Evolutionary conservation across 176 grass and related monocot genomes (phyloP).

Genomic region (Puccinellia tenuiflora): DNA sequence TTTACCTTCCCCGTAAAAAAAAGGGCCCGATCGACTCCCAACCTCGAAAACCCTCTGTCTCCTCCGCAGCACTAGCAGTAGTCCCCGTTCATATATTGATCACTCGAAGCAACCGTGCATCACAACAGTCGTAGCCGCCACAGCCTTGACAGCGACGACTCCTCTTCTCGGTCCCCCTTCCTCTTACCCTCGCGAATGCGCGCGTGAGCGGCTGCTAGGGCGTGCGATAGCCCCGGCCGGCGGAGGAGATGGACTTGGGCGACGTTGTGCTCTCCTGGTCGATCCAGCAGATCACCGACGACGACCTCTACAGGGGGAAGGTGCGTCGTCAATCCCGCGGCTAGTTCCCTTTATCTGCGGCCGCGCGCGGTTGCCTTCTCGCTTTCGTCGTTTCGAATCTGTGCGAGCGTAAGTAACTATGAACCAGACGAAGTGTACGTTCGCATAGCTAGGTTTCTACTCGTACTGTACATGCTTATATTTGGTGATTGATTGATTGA

Average conservation of each 20-base stretch:
- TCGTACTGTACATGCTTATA: neutral
- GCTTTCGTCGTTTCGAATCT: neutral
- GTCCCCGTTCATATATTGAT: too few species aligned
- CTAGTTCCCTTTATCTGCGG: neutral
- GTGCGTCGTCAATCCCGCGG: conserved; percentile 13
- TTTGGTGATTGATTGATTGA: neutral
- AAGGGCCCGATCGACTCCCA: too few species aligned
- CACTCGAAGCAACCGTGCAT: too few species aligned
- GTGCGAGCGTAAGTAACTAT: neutral
- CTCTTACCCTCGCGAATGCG: too few species aligned
- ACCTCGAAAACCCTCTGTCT: too few species aligned
- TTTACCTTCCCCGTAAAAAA: too few species aligned
- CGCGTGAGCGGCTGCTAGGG: too few species aligned
- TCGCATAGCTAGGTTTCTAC: neutral
- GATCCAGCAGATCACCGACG: conserved; percentile 31
- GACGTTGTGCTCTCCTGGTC: conserved; percentile 55
- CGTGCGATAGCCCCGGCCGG: neutral
- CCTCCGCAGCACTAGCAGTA: too few species aligned
- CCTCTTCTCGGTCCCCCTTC: too few species aligned
- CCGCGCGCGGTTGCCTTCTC: neutral
- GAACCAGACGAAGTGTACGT: neutral
- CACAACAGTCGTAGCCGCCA: too few species aligned
- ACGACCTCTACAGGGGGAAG: conserved; percentile 33
- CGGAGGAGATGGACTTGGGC: conserved; percentile 28
- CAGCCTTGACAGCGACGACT: too few species aligned